Evolutionary conservation across 2,329 filamentous ascomycete genomes (phyloP).

Genomic region (Aspergillus uvarum): DNA sequence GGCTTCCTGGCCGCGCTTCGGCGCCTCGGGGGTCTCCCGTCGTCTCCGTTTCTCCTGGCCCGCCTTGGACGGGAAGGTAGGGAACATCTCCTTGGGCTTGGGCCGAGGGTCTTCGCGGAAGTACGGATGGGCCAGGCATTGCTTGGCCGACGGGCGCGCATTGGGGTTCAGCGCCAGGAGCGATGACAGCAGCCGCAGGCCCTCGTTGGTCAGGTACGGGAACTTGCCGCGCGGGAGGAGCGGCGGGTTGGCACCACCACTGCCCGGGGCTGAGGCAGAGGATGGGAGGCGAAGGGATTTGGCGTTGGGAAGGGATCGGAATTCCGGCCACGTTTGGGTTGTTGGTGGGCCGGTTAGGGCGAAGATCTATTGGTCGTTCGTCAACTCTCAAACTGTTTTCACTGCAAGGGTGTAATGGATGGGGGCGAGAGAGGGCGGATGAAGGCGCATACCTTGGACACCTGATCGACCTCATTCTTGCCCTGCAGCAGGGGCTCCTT

Average conservation of each 20-base stretch:
- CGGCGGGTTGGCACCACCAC: conserved; percentile 35
- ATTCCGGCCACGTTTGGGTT: conserved; percentile 79
- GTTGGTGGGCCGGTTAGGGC: conserved; percentile 83
- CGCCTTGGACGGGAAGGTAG: conserved; percentile 93
- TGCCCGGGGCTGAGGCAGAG: conserved; percentile 24
- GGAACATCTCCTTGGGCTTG: conserved; percentile 89
- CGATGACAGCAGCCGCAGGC: conserved; percentile 65
- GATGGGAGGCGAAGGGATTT: conserved; percentile 70
- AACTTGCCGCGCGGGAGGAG: conserved; percentile 71
- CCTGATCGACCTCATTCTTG: conserved; percentile 87
- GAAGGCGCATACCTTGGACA: conserved; percentile 58
- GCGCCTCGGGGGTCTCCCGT: conserved; percentile 77
- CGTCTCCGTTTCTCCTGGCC: conserved; percentile 79
- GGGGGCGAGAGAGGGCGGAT: too few relatives aligned
- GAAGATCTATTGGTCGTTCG: conserved; percentile 62
- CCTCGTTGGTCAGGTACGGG: conserved; percentile 74
- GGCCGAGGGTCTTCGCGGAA: conserved; percentile 87
- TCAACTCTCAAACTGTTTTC: too few relatives aligned
- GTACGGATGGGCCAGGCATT: conserved; percentile 77
- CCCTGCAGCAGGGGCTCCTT: conserved; percentile 82
- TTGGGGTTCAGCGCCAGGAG: conserved; percentile 75
- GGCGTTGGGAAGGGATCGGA: conserved; percentile 83
- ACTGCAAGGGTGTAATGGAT: too few relatives aligned
- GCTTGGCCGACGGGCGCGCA: conserved; percentile 65
- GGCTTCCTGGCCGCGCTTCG: conserved; percentile 70